phyloP scores from a whole-genome alignment of 1,284 basidiomycete species.

The Rhodotorula sp. region DNA sequence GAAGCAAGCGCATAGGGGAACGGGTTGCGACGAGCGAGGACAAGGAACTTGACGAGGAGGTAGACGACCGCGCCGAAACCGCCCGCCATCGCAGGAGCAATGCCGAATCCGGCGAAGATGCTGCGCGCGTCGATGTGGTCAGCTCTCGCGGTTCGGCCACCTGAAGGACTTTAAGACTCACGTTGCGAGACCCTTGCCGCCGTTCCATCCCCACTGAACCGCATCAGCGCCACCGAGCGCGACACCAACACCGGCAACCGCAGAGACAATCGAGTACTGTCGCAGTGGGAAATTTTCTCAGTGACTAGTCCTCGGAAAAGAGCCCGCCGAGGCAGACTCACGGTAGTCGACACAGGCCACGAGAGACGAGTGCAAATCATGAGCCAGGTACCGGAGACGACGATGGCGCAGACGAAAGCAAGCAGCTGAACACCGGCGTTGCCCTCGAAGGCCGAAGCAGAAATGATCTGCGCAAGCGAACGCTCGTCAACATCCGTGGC shows the following conservation, averaged over 20 bases:
- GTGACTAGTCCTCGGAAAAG: slow-evolving; percentile 18
- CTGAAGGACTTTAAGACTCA: not conserved
- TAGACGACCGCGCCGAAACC: slow-evolving; percentile 53
- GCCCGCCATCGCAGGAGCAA: slow-evolving; percentile 47
- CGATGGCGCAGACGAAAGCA: slow-evolving; percentile 53
- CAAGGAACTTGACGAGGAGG: slow-evolving; percentile 51
- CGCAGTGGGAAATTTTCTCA: slow-evolving; percentile 47
- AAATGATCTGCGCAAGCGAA: slow-evolving; percentile 50
- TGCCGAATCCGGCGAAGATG: slow-evolving; percentile 51
- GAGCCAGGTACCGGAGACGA: slow-evolving; percentile 49
- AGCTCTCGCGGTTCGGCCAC: not conserved
- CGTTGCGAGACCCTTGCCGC: slow-evolving; percentile 52
- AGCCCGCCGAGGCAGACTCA: not conserved
- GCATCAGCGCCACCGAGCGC: slow-evolving; percentile 51
- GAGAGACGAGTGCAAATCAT: slow-evolving; percentile 51
- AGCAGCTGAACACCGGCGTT: slow-evolving; percentile 54
- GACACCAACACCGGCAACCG: slow-evolving; percentile 54
- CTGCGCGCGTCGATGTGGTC: not conserved
- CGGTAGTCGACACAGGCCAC: slow-evolving; percentile 51
- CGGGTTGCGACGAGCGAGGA: slow-evolving; percentile 50
- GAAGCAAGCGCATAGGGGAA: slow-evolving; percentile 48
- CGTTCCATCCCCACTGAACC: slow-evolving; percentile 57
- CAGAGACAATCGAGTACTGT: slow-evolving; percentile 49
- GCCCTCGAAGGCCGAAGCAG: slow-evolving; percentile 48
- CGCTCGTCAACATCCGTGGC: slow-evolving; percentile 36